These are phyloP conservation scores for Hypoxylon cercidicola DNA, from an alignment of 495 filamentous ascomycete species.

Conservation along the genomic window DNA sequence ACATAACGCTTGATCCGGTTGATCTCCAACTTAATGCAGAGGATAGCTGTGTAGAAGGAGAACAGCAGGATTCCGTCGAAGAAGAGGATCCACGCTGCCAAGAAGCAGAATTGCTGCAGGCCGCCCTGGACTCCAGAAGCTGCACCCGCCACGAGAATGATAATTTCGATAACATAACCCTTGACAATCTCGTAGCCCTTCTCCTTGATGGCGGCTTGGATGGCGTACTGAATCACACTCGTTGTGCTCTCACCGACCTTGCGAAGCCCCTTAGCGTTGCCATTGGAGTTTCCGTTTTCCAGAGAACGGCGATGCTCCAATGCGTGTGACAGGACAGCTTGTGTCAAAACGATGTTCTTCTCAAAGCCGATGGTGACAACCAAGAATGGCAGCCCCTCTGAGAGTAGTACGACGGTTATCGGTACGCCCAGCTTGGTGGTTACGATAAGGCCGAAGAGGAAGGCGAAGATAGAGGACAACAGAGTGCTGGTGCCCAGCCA, in stretches of 20 bases:
- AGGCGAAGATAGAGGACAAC: conserved; percentile 93
- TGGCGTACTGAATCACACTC: conserved; percentile 85
- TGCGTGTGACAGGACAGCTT: conserved; percentile 88
- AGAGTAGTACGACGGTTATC: conserved; percentile 92
- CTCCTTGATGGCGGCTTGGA: conserved; percentile 86
- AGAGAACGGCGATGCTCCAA: conserved; percentile 72
- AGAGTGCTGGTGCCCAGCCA: conserved; percentile 93
- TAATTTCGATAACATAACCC: conserved; percentile 92
- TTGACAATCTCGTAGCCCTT: conserved; percentile 92
- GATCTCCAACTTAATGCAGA: conserved; percentile 97
- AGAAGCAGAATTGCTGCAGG: conserved; percentile 96
- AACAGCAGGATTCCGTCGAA: conserved; percentile 97
- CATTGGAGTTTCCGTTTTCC: conserved; percentile 56
- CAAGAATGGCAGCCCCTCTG: conserved; percentile 95
- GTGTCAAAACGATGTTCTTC: conserved; percentile 95
- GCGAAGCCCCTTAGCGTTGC: too few relatives aligned
- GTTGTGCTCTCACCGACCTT: too few relatives aligned
- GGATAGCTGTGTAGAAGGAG: conserved; percentile 95
- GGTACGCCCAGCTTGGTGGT: conserved; percentile 93
- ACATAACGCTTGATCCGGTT: conserved; percentile 97
- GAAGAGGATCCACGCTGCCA: conserved; percentile 95
- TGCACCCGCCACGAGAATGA: conserved; percentile 83
- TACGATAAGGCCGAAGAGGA: conserved; percentile 91
- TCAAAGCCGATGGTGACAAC: conserved; percentile 99
- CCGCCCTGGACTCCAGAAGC: conserved; percentile 95